Percentiles rank a stretch among this genome's conserved stretches.
These are phyloP conservation scores for Atkinsonella hypoxylon DNA, from an alignment of 2,329 filamentous ascomycete genomes.

Conservation along the genomic window DNA sequence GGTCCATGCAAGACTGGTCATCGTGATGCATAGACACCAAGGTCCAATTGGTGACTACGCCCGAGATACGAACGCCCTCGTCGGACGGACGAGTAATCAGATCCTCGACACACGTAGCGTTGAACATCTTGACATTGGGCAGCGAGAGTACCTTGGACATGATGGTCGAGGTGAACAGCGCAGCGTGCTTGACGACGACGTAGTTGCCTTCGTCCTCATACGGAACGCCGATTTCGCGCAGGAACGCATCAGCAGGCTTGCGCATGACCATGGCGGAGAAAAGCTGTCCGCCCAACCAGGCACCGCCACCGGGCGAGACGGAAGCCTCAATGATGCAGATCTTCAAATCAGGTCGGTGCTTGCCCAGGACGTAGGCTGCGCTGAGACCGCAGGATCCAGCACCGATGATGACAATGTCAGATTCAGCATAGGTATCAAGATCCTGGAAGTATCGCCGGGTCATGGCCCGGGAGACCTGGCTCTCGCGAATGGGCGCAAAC, in stretches of 20 bases:
- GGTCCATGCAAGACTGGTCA: constrained; percentile 92
- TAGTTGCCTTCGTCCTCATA: constrained; percentile 83
- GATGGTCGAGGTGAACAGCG: constrained; percentile 81
- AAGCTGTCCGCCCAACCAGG: constrained; percentile 87
- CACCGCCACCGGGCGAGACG: constrained; percentile 77
- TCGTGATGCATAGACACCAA: constrained; percentile 79
- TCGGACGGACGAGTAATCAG: constrained; percentile 65
- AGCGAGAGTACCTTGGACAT: constrained; percentile 72
- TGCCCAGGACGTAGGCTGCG: constrained; percentile 73
- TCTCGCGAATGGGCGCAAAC: constrained; percentile 82
- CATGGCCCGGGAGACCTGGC: constrained; percentile 87
- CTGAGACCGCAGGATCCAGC: constrained; percentile 81
- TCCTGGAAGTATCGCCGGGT: constrained; percentile 86
- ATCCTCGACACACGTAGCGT: constrained; percentile 85
- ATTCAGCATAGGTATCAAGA: constrained; percentile 80
- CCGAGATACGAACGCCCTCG: constrained; percentile 57
- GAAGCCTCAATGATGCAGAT: constrained; percentile 85
- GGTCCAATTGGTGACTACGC: constrained; percentile 94
- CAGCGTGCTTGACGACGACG: constrained; percentile 89
- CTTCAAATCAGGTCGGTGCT: constrained; percentile 75
- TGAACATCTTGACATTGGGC: constrained; percentile 93
- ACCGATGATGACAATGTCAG: constrained; percentile 86
- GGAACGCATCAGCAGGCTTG: constrained; percentile 78
- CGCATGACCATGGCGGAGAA: constrained; percentile 95
- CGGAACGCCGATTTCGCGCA: constrained; percentile 67